Evolutionary conservation across 2,329 filamentous ascomycete genomes (phyloP).

Genomic region (Aspergillus uvarum): DNA sequence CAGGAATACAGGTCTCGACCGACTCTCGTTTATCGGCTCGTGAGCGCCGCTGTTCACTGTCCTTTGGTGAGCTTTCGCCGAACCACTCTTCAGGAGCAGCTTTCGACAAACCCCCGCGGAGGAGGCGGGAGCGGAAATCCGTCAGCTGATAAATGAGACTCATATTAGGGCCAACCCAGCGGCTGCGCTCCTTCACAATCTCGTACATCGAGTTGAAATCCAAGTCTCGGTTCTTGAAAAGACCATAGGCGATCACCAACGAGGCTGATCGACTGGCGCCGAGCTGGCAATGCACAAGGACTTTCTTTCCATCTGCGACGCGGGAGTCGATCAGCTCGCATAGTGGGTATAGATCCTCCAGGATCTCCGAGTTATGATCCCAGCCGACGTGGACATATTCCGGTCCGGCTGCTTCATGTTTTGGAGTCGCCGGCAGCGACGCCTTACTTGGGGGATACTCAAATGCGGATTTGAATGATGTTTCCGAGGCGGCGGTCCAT

Average conservation of each 20-base stretch:
- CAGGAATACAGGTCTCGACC: slow-evolving; percentile 13
- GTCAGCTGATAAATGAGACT: slow-evolving; percentile 68
- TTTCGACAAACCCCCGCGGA: slow-evolving; percentile 33
- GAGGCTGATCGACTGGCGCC: slow-evolving; percentile 66
- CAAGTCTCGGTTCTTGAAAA: slow-evolving; percentile 62
- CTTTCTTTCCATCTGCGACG: slow-evolving; percentile 57
- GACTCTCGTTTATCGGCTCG: slow-evolving; percentile 16
- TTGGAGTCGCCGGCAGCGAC: slow-evolving; percentile 32
- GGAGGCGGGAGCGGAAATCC: slow-evolving; percentile 55
- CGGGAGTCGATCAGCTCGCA: slow-evolving; percentile 63
- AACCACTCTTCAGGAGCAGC: slow-evolving; percentile 39
- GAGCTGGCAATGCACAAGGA: slow-evolving; percentile 64
- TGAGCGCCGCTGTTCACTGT: slow-evolving; percentile 32
- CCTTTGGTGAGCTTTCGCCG: slow-evolving; percentile 26
- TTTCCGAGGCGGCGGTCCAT: slow-evolving; percentile 46
- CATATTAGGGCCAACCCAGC: slow-evolving; percentile 69
- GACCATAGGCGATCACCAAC: slow-evolving; percentile 63
- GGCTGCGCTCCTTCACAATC: slow-evolving; percentile 62
- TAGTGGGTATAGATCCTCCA: slow-evolving; percentile 60
- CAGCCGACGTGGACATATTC: slow-evolving; percentile 66
- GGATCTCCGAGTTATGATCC: slow-evolving; percentile 68
- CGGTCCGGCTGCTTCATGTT: slow-evolving; percentile 43
- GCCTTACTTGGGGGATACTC: slow-evolving; percentile 38
- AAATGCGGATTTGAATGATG: slow-evolving; percentile 52
- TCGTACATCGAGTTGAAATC: slow-evolving; percentile 67